phyloP scores from a whole-genome alignment of 768 basidiomycete species.

The Amanita brunnescens region DNA sequence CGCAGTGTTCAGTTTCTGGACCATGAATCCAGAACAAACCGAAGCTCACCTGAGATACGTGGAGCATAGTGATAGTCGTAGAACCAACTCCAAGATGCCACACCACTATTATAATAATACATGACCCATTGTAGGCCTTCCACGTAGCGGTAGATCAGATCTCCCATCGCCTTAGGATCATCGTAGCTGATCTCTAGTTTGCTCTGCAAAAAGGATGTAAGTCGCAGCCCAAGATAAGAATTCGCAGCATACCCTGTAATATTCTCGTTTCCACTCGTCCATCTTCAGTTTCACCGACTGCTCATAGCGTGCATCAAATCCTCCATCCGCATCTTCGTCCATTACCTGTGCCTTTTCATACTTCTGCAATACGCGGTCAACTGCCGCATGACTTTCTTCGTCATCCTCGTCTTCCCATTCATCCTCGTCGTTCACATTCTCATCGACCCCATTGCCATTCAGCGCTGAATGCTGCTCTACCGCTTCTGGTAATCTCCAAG shows the following conservation, averaged over 20 bases:
- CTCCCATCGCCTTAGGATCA: slow-evolving; percentile 55
- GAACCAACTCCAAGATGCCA: slow-evolving; percentile 98
- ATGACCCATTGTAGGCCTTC: slow-evolving; percentile 99
- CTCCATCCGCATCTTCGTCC: slow-evolving; percentile 62
- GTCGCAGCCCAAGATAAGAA: neutral
- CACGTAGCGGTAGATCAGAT: slow-evolving; percentile 72
- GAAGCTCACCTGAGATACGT: slow-evolving; percentile 75
- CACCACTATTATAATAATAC: slow-evolving; percentile 97
- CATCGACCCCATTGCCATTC: slow-evolving; percentile 45
- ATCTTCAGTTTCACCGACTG: slow-evolving; percentile 70
- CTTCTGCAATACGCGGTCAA: slow-evolving; percentile 78
- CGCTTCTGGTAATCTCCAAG: slow-evolving; percentile 50
- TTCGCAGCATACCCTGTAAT: slow-evolving; percentile 63
- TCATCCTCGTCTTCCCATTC: slow-evolving; percentile 51
- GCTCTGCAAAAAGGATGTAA: slow-evolving; percentile 36
- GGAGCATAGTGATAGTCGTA: slow-evolving; percentile 98
- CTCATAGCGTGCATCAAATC: slow-evolving; percentile 76
- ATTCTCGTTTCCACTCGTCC: slow-evolving; percentile 84
- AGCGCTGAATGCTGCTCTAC: slow-evolving; percentile 22
- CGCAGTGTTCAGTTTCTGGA: slow-evolving; percentile 4
- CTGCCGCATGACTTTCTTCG: slow-evolving; percentile 61
- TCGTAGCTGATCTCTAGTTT: slow-evolving; percentile 82
- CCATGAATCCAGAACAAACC: neutral
- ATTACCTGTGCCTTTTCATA: slow-evolving; percentile 78
- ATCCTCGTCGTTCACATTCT: slow-evolving; percentile 28